Evolutionary conservation across 2,329 filamentous ascomycete genomes (phyloP), one percentile per base, ranked within the genome.

Genomic region (Blastomyces emzantsi): DNA sequence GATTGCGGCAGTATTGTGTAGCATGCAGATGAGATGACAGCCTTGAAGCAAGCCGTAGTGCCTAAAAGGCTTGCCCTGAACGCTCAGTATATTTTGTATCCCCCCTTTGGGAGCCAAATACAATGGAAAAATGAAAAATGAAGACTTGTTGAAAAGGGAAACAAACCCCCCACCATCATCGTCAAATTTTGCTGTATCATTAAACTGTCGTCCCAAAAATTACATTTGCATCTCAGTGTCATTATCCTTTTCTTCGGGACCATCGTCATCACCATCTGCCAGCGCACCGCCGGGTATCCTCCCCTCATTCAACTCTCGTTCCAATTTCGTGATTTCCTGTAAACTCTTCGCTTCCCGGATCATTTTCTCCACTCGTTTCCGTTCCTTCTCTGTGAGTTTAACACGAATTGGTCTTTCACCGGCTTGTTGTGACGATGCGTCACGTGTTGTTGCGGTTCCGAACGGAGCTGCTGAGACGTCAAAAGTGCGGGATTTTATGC

Each of bases 291-390:
- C 82, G 2, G 93, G 93, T 75, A 97, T 82, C 72, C 90, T 82
- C 1, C 94, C 94, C 75, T 97, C 93, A 66, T 90, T 90, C 68
- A 97, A 78, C 76, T 94, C 90, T 80, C 93, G 96, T 80, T 99
- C 94, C 73, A 99, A 76, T 69, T 86, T 83, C 64, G 90, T 88
- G 73, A 99, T 95, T 79, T 97, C 94, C 69, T 92, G 88, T 72
- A 99, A 75, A 72, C 89, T 96, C 75, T 88, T 92, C 6, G 94
- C 93, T 72, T 90, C 90, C 76, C 87, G 87, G 75, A 99, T 96
- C 78, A 93, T 83, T 72, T 91, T 88, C 77, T 95, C 87, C 66
- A 97, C 85, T 67, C 86, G 85, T 81, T 88, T 89, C 80, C 88
- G 89, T 83, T 99, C 94, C 73, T 87, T 87, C 47, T 93, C 91